Conservation (phyloP, 768 basidiomycete species). For the Termitomyces sp. region DNA sequence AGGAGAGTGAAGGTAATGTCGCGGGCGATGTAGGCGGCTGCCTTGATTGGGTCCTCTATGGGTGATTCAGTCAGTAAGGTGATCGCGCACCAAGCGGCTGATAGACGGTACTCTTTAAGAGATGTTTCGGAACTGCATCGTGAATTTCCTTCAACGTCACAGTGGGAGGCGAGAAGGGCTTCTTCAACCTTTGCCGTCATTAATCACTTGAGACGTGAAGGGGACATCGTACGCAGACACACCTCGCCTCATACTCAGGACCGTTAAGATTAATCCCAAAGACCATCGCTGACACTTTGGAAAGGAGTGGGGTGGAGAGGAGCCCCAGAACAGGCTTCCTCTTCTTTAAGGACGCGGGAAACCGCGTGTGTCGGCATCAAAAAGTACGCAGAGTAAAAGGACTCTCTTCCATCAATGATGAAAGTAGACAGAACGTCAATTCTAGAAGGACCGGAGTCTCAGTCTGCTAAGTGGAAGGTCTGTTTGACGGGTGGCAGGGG, state of each 20-base stretch:
- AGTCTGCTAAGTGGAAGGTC: too few relatives aligned
- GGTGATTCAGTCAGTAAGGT: neutral
- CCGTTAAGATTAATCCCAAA: constrained; percentile 28
- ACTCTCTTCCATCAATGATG: constrained; percentile 3
- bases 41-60: constrained; percentile 33
- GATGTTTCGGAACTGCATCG: constrained; percentile 50
- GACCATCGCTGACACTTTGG: constrained; percentile 14
- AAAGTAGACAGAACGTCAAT: neutral
- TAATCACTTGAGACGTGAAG: neutral
- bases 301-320: constrained; percentile 1
- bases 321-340: neutral
- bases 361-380: constrained; percentile 7
- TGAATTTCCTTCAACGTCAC: constrained; percentile 51
- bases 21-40: constrained; percentile 39
- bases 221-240: neutral
- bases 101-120: constrained; percentile 33
- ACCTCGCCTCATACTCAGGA: constrained; percentile 39
- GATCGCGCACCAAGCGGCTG: neutral
- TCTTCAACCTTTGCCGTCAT: constrained; percentile 27
- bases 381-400: constrained; percentile 7
- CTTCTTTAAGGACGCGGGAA: constrained; percentile 6
- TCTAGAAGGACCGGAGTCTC: constrained; percentile 2
- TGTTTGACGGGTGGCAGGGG: constrained; percentile 4
- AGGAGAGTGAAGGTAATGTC: constrained; percentile 38
- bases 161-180: constrained; percentile 45